Percentiles rank a stretch among this genome's conserved stretches.
Conservation (phyloP, 2,329 filamentous ascomycete species). For the Rugonectria rugulosa region DNA sequence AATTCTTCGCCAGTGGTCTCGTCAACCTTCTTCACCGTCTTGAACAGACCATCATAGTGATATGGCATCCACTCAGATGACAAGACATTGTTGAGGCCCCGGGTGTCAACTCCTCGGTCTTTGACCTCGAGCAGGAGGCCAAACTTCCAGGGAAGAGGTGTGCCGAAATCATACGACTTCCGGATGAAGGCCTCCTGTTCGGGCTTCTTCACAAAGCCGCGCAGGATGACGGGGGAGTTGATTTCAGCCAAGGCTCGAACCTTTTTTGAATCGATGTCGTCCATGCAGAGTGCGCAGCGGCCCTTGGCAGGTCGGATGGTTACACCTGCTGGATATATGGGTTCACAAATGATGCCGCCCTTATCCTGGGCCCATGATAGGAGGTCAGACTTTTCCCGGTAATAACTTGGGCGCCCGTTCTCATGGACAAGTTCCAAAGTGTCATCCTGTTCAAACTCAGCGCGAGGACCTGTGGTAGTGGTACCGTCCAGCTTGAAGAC, state of each 20-base stretch:
- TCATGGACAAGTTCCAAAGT: conserved; percentile 55
- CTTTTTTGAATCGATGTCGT: conserved; percentile 53
- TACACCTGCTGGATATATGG: conserved; percentile 56
- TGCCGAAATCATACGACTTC: conserved; percentile 56
- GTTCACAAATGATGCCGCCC: conserved; percentile 50
- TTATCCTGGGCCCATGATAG: conserved; percentile 49
- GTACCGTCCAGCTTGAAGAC: conserved; percentile 53
- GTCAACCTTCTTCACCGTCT: conserved; percentile 52
- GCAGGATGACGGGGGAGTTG: conserved; percentile 61
- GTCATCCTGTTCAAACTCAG: conserved; percentile 49
- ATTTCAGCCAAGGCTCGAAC: conserved; percentile 54
- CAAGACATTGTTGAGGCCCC: conserved; percentile 60
- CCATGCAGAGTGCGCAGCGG: conserved; percentile 45
- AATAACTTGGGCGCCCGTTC: conserved; percentile 55
- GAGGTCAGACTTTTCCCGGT: conserved; percentile 56
- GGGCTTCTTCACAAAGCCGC: conserved; percentile 57
- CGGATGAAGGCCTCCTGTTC: conserved; percentile 54
- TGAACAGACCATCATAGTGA: conserved; percentile 66
- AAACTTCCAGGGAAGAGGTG: conserved; percentile 60
- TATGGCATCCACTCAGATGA: conserved; percentile 64
- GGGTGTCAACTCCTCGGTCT: conserved; percentile 52
- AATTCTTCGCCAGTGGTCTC: conserved; percentile 48
- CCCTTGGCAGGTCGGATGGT: conserved; percentile 48
- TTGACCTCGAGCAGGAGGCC: conserved; percentile 60
- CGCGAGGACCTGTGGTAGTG: conserved; percentile 48